These are phyloP conservation scores for Sporothrix dimorphospora DNA, from an alignment of 2,329 filamentous ascomycete genomes.

Conservation along the genomic window DNA sequence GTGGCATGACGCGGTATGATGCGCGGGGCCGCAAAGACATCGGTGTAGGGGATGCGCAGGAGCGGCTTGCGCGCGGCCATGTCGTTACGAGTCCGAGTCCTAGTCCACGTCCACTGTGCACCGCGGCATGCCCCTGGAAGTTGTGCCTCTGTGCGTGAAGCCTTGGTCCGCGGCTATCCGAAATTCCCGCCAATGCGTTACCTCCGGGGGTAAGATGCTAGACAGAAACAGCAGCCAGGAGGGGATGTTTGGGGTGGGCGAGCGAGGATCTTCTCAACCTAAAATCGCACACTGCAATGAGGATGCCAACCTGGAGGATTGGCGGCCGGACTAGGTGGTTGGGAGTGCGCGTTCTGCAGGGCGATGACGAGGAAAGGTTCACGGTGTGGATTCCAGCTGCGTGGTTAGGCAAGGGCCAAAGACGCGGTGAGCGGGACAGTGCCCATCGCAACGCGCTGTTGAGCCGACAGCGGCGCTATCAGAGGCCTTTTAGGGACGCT, in stretches of 20 bases:
- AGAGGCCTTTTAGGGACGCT: background rate
- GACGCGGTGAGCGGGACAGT: slow-evolving; percentile 1
- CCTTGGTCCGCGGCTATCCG: background rate
- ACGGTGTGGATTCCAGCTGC: background rate
- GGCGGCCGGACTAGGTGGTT: slow-evolving; percentile 1
- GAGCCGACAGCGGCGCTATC: slow-evolving; percentile 1
- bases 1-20: slow-evolving; percentile 74
- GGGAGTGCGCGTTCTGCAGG: slow-evolving; percentile 12
- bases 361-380: slow-evolving; percentile 7
- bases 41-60: slow-evolving; percentile 89
- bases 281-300: background rate
- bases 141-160: background rate
- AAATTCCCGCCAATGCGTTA: background rate
- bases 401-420: background rate
- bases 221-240: background rate
- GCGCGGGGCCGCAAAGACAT: slow-evolving; percentile 73
- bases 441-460: background rate
- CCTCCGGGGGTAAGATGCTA: background rate
- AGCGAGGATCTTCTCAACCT: background rate
- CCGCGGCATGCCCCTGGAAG: background rate
- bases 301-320: background rate
- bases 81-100: slow-evolving; percentile 15
- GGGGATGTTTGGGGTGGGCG: background rate
- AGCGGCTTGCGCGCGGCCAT: slow-evolving; percentile 67
- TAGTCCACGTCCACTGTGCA: background rate